Evolutionary conservation across 2,329 filamentous ascomycete genomes (phyloP), one percentile per base, ranked within the genome.

Genomic region (Aspergillus niger): DNA sequence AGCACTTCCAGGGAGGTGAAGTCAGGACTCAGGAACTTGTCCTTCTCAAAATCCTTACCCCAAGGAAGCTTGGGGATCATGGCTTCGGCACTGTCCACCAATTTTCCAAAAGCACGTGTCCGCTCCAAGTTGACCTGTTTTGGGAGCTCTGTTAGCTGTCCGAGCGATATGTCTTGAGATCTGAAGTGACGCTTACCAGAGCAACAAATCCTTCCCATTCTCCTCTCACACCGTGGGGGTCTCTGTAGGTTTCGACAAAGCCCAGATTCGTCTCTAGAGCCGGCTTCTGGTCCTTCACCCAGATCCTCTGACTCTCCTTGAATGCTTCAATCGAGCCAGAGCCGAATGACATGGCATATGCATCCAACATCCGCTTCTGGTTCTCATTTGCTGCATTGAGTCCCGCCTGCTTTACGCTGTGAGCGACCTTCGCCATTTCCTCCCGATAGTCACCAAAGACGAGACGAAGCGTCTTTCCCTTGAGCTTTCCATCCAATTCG

Each of bases 1-100:
- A 97, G 78, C 2, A 97, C 92, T 75, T 99, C 95, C 1, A 98
- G 83, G 8, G 91, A 95, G 0, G 95, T 98, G 73, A 99, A 99
- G 75, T 99, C 95, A 0, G 95, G 95, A 55, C 91, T 94, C 38
- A 96, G 79, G 77, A 99, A 99, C 71, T 90, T 92, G 80, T 97
- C 93, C 78, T 98, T 98, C 74, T 99, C 95, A 67, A 98, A 99
- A 0, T 91, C 90, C 50, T 86, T 85, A 38, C 83, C 81, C 95
- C 95, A 99, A 0, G 95, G 95, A 13, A 99, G 81, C 63, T 96
- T 87, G 6, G 92, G 91, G 55, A 99, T 97, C 73, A 97, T 88
- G 49, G 82, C 81, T 10, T 92, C 90, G 0, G 95, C 93, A 26
- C 88, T 88, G 20, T 88, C 84, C 4, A 98, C 95, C 1, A 98